A percentile compares a stretch with the other conserved stretches of the same genome.
phyloP scores from a whole-genome alignment of 2,329 filamentous ascomycete genomes.

The Huntiella omanensis region DNA sequence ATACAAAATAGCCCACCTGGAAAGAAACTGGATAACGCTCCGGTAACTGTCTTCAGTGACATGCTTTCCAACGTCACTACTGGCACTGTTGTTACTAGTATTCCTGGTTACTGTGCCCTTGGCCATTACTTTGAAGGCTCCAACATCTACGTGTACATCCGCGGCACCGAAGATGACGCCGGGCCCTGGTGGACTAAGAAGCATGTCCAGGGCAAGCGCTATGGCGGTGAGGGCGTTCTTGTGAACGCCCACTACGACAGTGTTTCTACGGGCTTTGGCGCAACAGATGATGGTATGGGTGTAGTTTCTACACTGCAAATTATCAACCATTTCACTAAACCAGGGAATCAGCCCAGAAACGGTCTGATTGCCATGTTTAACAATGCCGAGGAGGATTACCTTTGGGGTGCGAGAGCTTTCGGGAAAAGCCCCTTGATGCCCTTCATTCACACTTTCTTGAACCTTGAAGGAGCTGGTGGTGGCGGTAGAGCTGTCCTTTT shows the following conservation, averaged over 20 bases:
- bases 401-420: slow-evolving; percentile 75
- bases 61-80: slow-evolving; percentile 55
- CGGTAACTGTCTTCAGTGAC: slow-evolving; percentile 61
- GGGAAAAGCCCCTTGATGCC: slow-evolving; percentile 63
- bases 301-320: slow-evolving; percentile 75
- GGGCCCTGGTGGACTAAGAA: slow-evolving; percentile 52
- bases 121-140: slow-evolving; percentile 77
- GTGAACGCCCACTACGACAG: slow-evolving; percentile 94
- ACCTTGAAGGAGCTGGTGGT: slow-evolving; percentile 85
- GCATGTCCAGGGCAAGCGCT: slow-evolving; percentile 24
- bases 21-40: slow-evolving; percentile 14
- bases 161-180: slow-evolving; percentile 55
- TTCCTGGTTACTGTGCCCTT: slow-evolving; percentile 16
- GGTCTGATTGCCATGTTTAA: slow-evolving; percentile 78
- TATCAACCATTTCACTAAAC: slow-evolving; percentile 64
- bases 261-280: slow-evolving; percentile 79
- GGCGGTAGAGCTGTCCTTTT: slow-evolving; percentile 79
- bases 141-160: slow-evolving; percentile 83
- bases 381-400: slow-evolving; percentile 85
- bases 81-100: slow-evolving; percentile 18
- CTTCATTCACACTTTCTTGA: slow-evolving; percentile 75
- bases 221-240: slow-evolving; percentile 56
- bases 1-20: background rate
- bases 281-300: slow-evolving; percentile 84
- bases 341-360: slow-evolving; percentile 52